Evolutionary conservation across 2,329 filamentous ascomycete genomes (phyloP), one percentile per base, ranked within the genome.

Genomic region (Knufia petricola): DNA sequence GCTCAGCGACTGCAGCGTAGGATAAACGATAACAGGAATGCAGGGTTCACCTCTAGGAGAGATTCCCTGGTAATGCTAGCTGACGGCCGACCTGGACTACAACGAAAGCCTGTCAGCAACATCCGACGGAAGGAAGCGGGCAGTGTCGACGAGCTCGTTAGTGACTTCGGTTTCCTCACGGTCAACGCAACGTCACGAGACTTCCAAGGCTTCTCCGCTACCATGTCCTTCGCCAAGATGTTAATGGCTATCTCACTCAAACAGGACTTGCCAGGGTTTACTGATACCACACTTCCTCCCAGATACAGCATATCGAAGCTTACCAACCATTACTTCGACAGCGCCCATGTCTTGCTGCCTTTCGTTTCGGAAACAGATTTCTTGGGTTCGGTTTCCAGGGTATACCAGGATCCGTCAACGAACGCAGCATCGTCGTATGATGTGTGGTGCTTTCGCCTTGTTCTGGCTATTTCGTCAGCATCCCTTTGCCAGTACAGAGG

Each of bases 101-200:
- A 59, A 66, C 50, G 39, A 43, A 54, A 49, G 28, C 54, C 48
- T 34, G 53, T 58, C 44, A 64, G 63, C 52, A 65, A 64, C 32
- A 65, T 71, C 17, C 69, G 74, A 49, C 67, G 72, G 19, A 77
- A 74, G 55, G 90, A 95, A 64, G 84, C 85, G 39, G 85, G 82
- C 0, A 87, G 94, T 63, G 87, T 95, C 47, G 90, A 95, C 66
- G 84, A 92, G 46, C 72, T 96, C 2, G 86, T 95, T 19, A 94
- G 89, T 1, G 89, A 95, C 61, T 95, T 96, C 72, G 89, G 89
- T 47, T 90, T 87, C 60, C 69, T 95, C 81, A 87, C 90, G 3
- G 87, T 98, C 61, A 94, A 95, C 69, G 89, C 92, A 23, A 95
- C 89, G 0, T 90, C 89, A 1, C 78, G 88, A 61, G 92, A 96